Evolutionary conservation across 306 rosid genomes (phyloP), one percentile per base, ranked within the genome.

Genomic region (Trifolium fragiferum): DNA sequence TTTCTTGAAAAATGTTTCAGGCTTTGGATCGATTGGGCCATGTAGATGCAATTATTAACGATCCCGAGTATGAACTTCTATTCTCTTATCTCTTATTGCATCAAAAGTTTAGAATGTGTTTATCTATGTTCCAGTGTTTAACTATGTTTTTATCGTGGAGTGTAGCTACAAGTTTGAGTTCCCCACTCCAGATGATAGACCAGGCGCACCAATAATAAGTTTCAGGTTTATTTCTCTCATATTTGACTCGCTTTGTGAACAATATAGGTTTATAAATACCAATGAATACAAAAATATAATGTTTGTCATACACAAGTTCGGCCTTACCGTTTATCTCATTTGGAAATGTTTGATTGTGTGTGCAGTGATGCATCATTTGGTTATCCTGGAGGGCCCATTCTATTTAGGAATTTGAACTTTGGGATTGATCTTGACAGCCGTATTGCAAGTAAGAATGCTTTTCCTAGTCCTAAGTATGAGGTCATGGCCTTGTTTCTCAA

Each of bases 141-240:
- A 69, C 72, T 60, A 47, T 75, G 49, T 40, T 64, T 54, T 53
- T 57, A 38, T 80, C 81, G 54, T 82, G 67, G 43, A 68, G 20
- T 90, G 82, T 85, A 94, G 99, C 90, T 94, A 94, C 83, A 94
- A 94, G 68, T 94, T 94, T 86, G 99, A 94, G 84, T 94, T 94
- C 87, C 99, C 99, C 67, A 94, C 98, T 76, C 99, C 99, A 62
- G 99, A 94, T 18, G 99, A 94, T 87, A 94, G 96, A 86, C 99
- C 99, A 2, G 99, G 99, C 0, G 80, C 96, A 80, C 99, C 99
- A n/a, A 92, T 94, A 46, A 94, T 94, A 83, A 94, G 99, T 84
- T 94, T 94, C 92, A 94, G 99, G 99, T 94, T 37, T 72, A 40
- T 32, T 46, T 37, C 49, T 33, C 74, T 76, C 58, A 54, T 68